A percentile compares a stretch with the other conserved stretches of the same genome.
Conservation (phyloP, 1,139 yeast genomes). For the Taiozyma sp. region DNA sequence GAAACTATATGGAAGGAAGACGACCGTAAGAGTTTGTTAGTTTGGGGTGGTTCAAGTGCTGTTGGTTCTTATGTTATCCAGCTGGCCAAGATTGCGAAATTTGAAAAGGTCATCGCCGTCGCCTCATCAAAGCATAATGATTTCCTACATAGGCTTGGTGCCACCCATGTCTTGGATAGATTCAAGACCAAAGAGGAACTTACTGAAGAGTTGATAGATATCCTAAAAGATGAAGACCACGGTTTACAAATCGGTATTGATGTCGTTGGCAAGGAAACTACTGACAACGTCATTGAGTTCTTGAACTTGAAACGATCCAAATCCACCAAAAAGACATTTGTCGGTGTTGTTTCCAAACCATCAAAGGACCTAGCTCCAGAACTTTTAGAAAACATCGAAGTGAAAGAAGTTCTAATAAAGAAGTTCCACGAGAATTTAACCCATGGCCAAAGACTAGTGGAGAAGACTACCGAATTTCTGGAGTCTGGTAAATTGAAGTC, state of each 20-base stretch:
- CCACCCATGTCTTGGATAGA: slow-evolving; percentile 37
- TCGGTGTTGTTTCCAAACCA: slow-evolving; percentile 40
- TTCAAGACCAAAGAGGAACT: slow-evolving; percentile 27
- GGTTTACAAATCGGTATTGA: slow-evolving; percentile 37
- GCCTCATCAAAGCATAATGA: slow-evolving; percentile 33
- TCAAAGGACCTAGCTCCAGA: slow-evolving; percentile 20
- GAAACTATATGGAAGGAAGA: slow-evolving; percentile 7
- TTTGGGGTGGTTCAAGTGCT: slow-evolving; percentile 49
- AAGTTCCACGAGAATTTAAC: slow-evolving; percentile 39
- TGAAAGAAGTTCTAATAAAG: slow-evolving; percentile 35
- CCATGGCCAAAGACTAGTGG: slow-evolving; percentile 34
- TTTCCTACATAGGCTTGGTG: slow-evolving; percentile 34
- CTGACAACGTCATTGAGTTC: slow-evolving; percentile 29
- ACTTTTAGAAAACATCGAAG: slow-evolving; percentile 25
- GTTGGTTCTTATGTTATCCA: slow-evolving; percentile 41
- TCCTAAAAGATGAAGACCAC: slow-evolving; percentile 14
- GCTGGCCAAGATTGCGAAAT: slow-evolving; percentile 36
- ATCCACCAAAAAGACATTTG: slow-evolving; percentile 24
- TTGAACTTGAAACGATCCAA: slow-evolving; percentile 17
- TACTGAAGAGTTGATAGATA: slow-evolving; percentile 14
- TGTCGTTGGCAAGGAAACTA: slow-evolving; percentile 40
- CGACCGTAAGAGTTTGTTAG: slow-evolving; percentile 26
- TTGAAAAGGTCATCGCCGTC: slow-evolving; percentile 35
- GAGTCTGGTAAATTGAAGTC: slow-evolving; percentile 28
- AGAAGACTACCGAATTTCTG: slow-evolving; percentile 31